Evolutionary conservation across 2,329 filamentous ascomycete species (phyloP).

Genomic region (Aspergillus novofumigatus): DNA sequence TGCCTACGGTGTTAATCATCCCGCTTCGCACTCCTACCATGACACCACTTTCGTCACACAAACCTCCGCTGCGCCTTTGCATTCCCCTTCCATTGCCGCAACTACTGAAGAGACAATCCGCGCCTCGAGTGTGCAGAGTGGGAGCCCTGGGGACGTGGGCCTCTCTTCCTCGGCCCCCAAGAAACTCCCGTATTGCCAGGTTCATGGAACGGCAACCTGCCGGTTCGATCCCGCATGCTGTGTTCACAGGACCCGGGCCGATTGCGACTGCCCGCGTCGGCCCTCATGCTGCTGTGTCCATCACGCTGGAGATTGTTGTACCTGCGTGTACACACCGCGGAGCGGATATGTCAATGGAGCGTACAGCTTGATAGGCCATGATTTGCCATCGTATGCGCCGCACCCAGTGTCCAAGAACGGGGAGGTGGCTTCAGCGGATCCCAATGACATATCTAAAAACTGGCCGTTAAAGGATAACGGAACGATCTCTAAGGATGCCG

Average conservation of each 20-base stretch:
- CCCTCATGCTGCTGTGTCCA: constrained; percentile 20
- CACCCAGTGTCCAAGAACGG: background rate
- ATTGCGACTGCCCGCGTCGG: constrained; percentile 13
- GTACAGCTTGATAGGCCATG: background rate
- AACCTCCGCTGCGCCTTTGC: background rate
- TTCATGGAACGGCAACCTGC: constrained; percentile 6
- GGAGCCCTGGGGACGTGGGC: background rate
- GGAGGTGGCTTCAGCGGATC: background rate
- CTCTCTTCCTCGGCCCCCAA: constrained; percentile 4
- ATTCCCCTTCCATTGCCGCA: background rate
- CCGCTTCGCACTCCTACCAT: background rate
- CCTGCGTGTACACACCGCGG: constrained; percentile 4
- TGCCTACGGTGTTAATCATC: background rate
- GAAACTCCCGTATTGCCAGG: background rate
- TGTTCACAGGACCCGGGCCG: constrained; percentile 10
- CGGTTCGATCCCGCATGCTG: constrained; percentile 14
- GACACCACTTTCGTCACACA: background rate
- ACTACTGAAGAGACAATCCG: background rate
- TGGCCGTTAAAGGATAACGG: background rate
- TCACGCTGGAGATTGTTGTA: constrained; percentile 18
- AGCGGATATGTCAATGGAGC: background rate
- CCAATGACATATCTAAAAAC: background rate
- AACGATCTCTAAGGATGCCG: background rate
- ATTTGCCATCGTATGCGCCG: background rate
- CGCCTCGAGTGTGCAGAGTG: background rate